Percentiles rank a stretch among this genome's conserved stretches.
phyloP scores from a whole-genome alignment of 2,329 filamentous ascomycete genomes.

The Cercospora sp. region DNA sequence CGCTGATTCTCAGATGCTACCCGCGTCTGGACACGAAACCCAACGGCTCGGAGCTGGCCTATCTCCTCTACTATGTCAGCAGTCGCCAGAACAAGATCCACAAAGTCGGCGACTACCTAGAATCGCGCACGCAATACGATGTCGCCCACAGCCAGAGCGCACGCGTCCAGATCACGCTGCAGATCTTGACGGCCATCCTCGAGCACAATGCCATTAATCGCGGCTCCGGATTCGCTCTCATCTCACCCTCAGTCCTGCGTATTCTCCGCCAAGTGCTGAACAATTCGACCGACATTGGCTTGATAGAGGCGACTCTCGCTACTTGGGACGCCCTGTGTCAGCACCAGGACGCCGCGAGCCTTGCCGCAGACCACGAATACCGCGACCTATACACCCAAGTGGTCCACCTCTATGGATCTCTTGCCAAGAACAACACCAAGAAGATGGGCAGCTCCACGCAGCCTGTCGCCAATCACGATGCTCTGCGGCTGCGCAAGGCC shows the following conservation, averaged over 20 bases:
- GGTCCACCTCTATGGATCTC: conserved; percentile 74
- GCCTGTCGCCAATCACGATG: conserved; percentile 62
- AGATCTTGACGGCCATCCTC: conserved; percentile 87
- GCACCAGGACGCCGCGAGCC: conserved; percentile 80
- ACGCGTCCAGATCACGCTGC: conserved; percentile 84
- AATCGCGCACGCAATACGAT: conserved; percentile 90
- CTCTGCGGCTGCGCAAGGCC: conserved; percentile 61
- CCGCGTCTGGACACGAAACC: conserved; percentile 91
- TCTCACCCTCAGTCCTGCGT: conserved; percentile 73
- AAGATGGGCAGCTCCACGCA: conserved; percentile 36
- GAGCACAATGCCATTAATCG: conserved; percentile 66
- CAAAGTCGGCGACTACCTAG: conserved; percentile 91
- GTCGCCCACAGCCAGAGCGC: conserved; percentile 86
- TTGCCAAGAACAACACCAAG: conserved; percentile 61
- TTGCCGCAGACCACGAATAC: conserved; percentile 84
- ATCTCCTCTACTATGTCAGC: conserved; percentile 93
- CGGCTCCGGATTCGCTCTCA: conserved; percentile 84
- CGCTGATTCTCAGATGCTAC: conserved; percentile 94
- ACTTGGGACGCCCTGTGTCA: conserved; percentile 87
- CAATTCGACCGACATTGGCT: conserved; percentile 80
- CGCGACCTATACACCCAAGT: conserved; percentile 79
- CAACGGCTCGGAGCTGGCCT: conserved; percentile 94
- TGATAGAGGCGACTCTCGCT: conserved; percentile 85
- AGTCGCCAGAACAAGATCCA: conserved; percentile 93
- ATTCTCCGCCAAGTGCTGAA: conserved; percentile 76